Evolutionary conservation across 306 rosid genomes (phyloP), one percentile per base, ranked within the genome.

Genomic region (Fragaria iinumae): DNA sequence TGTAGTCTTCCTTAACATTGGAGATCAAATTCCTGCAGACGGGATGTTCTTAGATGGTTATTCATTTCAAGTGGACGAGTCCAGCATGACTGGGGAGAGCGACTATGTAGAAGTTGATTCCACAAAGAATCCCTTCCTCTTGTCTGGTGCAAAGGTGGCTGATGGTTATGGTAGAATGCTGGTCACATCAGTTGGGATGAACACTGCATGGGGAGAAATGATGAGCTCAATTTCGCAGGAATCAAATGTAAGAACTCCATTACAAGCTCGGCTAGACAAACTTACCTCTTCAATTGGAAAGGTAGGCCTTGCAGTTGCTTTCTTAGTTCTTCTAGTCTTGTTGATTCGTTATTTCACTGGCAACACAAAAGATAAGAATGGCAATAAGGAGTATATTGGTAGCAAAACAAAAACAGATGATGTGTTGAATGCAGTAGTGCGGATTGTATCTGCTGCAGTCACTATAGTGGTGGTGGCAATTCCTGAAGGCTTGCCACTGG

Each of bases 21-120:
- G 98, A 16, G 96, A 93, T 56, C 98, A 93, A 70, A 85, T 93
- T 65, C 97, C 98, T 3, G 97, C 97, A 32, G 97, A 93, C 39
- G 98, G 98, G 14, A 56, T 93, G 79, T 89, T 93, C 83, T 32
- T 93, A 25, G 67, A 67, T 13, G 97, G 98, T 4, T 87, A 88
- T 70, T 89, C 97, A 8, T 73, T 93, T 85, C 86, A 82, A 49
- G 93, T 93, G 53, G 96, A 93, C 55, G 97, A 91, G 79, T 93
- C 98, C 32, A 93, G 97, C 83, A 93, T 93, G 97, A 93, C 97
- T 34, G 97, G 98, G 32, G 98, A 93, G 86, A 93, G 98, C 47
- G 97, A 93, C 50, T 88, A 86, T 48, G 88, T 93, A 11, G 96
- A 87, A 75, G 83, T 93, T 11, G 88, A 93, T 57, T 45, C 81